These are phyloP conservation scores for Boechera stricta DNA, from an alignment of 345 rosid species.

Conservation along the genomic window DNA sequence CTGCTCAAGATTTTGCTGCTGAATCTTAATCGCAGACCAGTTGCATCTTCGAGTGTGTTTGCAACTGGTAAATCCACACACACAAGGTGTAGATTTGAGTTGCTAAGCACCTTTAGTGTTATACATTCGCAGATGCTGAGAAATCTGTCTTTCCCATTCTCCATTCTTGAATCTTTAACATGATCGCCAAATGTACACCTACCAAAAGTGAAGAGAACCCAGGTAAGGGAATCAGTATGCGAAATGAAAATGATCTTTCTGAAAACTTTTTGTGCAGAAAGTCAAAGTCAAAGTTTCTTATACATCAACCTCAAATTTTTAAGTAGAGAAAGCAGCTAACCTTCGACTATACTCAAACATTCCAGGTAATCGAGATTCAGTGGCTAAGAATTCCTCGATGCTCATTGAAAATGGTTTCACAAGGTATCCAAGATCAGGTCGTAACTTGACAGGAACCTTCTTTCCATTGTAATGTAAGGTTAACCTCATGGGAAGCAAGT, in stretches of 20 bases:
- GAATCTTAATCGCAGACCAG: constrained; percentile 78
- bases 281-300: not conserved
- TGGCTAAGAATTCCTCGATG: constrained; percentile 57
- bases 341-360: constrained; percentile 90
- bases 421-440: constrained; percentile 96
- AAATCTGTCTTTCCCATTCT: constrained; percentile 65
- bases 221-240: not conserved
- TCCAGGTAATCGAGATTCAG: constrained; percentile 79
- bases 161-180: constrained; percentile 60
- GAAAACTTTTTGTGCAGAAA: not conserved
- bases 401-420: constrained; percentile 81
- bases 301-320: not conserved
- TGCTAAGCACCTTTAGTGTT: constrained; percentile 76
- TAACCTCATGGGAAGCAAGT: constrained; percentile 82
- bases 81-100: constrained; percentile 76
- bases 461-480: constrained; percentile 58
- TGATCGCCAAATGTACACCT: constrained; percentile 83
- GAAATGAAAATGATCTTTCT: not conserved
- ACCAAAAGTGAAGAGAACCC: constrained; percentile 30
- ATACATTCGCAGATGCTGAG: constrained; percentile 75
- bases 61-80: constrained; percentile 81
- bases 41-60: constrained; percentile 76
- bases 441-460: constrained; percentile 75
- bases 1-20: constrained; percentile 85
- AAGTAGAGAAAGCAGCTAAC: constrained; percentile 49